These are phyloP conservation scores for Quercus variabilis DNA, from an alignment of 306 rosid species.

Conservation along the genomic window DNA sequence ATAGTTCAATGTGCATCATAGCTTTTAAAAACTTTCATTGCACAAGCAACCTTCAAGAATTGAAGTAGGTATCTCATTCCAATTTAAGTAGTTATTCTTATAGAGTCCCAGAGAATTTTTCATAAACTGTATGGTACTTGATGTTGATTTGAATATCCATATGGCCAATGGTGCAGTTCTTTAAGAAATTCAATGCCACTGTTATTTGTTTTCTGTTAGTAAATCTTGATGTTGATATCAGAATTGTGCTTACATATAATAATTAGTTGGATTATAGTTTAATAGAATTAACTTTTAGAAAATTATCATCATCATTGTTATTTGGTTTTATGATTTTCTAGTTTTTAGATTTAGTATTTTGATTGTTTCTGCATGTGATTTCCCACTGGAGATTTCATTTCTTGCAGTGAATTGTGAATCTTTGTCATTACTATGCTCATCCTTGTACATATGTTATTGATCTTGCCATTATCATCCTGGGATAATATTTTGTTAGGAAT, in stretches of 20 bases:
- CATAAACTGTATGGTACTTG: neutral
- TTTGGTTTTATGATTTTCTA: neutral
- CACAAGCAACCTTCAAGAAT: neutral
- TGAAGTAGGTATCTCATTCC: neutral
- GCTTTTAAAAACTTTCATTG: neutral
- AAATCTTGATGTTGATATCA: neutral
- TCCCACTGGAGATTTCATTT: neutral
- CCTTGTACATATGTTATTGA: neutral
- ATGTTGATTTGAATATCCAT: neutral
- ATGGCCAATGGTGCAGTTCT: neutral
- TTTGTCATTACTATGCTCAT: neutral
- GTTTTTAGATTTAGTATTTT: neutral
- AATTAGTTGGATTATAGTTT: neutral
- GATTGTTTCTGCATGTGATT: neutral
- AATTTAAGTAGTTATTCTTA: neutral
- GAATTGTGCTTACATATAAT: neutral
- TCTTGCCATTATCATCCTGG: neutral
- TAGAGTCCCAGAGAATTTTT: neutral
- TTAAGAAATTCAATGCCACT: neutral
- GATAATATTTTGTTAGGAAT: constrained; percentile 4
- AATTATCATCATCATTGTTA: neutral
- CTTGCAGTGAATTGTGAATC: neutral
- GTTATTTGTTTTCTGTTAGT: neutral
- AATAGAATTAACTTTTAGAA: neutral
- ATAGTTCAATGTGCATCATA: neutral